Conservation (phyloP, 2,329 filamentous ascomycete species). For the Didymella exigua region DNA sequence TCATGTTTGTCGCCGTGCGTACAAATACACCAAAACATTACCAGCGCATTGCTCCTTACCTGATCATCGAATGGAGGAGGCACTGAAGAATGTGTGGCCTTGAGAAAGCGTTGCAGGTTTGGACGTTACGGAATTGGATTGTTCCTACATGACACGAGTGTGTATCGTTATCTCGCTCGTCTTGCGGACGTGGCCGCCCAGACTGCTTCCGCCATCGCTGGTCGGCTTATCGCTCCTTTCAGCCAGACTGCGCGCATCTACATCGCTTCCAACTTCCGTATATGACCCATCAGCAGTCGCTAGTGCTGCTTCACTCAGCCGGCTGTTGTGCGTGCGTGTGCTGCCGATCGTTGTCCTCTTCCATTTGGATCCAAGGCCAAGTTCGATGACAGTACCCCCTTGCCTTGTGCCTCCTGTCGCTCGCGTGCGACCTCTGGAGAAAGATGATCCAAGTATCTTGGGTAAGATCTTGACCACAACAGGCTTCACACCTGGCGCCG, state of each 20-base stretch:
- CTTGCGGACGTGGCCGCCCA: constrained; percentile 1
- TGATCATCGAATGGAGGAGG: background rate
- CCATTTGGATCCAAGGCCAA: constrained; percentile 21
- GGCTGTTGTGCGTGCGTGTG: constrained; percentile 7
- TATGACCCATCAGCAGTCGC: constrained; percentile 16
- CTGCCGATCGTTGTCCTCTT: constrained; percentile 17
- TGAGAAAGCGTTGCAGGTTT: background rate
- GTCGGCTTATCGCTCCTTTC: background rate
- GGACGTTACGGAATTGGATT: background rate
- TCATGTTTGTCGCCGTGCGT: background rate
- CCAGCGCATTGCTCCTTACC: background rate
- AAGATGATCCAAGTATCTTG: constrained; percentile 24
- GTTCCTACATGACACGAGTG: background rate
- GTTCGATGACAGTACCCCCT: background rate
- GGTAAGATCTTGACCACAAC: constrained; percentile 25
- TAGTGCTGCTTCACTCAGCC: constrained; percentile 10
- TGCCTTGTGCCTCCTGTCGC: constrained; percentile 4
- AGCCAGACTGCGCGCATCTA: constrained; percentile 9
- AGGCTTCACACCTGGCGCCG: constrained; percentile 29
- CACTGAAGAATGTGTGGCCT: background rate
- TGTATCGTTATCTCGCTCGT: constrained; percentile 10
- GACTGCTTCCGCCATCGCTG: background rate
- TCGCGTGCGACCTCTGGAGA: constrained; percentile 13
- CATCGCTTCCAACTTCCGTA: constrained; percentile 18
- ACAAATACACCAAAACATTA: background rate